Conservation (phyloP, 73 alveolate species). For the Durusdinium trenchii region DNA sequence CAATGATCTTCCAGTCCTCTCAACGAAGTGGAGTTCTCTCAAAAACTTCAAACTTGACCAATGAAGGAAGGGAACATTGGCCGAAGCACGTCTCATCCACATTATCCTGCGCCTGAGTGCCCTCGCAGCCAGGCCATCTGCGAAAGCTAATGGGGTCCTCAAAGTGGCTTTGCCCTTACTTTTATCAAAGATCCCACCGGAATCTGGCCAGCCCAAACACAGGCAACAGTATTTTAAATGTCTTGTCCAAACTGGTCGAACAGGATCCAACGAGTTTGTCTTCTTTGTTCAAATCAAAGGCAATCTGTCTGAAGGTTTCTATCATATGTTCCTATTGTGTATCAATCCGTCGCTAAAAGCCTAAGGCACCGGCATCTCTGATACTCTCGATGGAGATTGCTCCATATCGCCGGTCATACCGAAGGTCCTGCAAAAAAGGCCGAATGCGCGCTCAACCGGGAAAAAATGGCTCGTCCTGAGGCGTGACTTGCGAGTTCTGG, state of each 20-base stretch:
- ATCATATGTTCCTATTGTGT: no score
- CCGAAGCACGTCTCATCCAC: not conserved
- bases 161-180: not conserved
- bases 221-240: no score
- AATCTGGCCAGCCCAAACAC: no score
- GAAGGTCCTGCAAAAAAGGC: conserved; percentile 60
- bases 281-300: no score
- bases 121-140: conserved; percentile 93
- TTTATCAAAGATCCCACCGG: no score
- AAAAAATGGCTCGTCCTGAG: conserved; percentile 7
- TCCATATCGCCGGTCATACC: conserved; percentile 11
- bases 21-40: not conserved
- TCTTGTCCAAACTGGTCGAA: no score
- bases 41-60: not conserved
- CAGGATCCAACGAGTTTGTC: no score
- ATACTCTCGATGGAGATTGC: conserved; percentile 35
- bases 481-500: conserved; percentile 51
- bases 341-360: not conserved
- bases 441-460: not conserved
- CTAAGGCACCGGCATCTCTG: not conserved
- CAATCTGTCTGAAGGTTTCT: no score
- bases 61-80: not conserved
- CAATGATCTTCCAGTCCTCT: not conserved
- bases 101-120: conserved; percentile 52
- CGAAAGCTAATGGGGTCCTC: conserved; percentile 91